Evolutionary conservation across 2,329 filamentous ascomycete species (phyloP).

Genomic region (Passalora sequoiae): DNA sequence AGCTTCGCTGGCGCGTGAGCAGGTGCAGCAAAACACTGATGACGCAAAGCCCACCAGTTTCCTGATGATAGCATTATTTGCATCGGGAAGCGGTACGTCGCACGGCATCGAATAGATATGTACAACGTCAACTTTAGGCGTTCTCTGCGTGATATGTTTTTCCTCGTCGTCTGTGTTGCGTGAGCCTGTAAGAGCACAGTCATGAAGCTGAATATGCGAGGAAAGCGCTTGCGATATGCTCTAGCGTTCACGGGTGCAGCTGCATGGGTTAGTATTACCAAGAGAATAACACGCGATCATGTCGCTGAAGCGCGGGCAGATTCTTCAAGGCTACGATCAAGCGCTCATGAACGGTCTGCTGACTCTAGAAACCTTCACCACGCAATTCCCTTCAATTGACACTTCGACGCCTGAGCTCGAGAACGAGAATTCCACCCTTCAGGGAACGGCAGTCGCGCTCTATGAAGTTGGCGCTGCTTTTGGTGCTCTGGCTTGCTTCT

Average conservation of each 20-base stretch:
- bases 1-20: no score
- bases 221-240: slow-evolving; percentile 16
- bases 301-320: slow-evolving; percentile 1
- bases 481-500: slow-evolving; percentile 37
- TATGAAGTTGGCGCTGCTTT: slow-evolving; percentile 28
- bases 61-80: no score
- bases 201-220: slow-evolving; percentile 11
- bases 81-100: no score
- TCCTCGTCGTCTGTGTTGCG: no score
- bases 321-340: slow-evolving; percentile 28
- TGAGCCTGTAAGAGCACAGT: no score
- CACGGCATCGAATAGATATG: no score
- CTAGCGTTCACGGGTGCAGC: slow-evolving; percentile 22
- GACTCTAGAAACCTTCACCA: slow-evolving; percentile 37
- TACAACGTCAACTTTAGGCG: no score
- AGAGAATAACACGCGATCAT: no score
- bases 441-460: slow-evolving; percentile 34
- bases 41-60: no score
- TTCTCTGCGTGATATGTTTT: no score
- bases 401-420: slow-evolving; percentile 17
- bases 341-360: slow-evolving; percentile 42
- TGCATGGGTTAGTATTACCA: slow-evolving; percentile 6
- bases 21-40: no score
- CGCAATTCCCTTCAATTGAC: slow-evolving; percentile 39
- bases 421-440: slow-evolving; percentile 20